Base-by-base conservation (phyloP, 371 early-diverging fungal genomes). In the Zancudomyces culisetae region DNA sequence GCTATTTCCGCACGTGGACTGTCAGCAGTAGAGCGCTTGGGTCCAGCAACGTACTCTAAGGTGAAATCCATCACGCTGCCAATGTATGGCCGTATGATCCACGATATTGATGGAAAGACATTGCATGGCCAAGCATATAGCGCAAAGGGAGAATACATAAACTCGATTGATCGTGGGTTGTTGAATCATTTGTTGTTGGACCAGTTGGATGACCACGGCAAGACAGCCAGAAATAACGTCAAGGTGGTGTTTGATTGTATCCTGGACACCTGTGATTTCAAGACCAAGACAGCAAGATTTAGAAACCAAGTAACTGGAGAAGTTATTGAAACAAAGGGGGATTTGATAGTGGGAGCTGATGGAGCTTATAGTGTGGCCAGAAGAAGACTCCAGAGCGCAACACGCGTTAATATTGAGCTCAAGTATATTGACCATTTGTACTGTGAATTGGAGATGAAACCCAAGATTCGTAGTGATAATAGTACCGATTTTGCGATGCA, bases 51-150 rank as follows among this genome's bases (percentile, higher is more conserved):
- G 15, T 83, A 82, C 23, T 60, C 74, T 18, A 62, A 64, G 2
- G 78, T 90, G 42, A 55, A 87, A 53, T 63, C 73, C 20, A 71
- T 74, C 1, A 77, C 80, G 27, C 76, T 94, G 8, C 97, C 95
- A 1, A 92, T 97, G 94, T 76, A 74, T 39, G 93, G 90, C 0
- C 73, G 95, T 42, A 89, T 92, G 91, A 78, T 97, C 27, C 97
- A 96, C 60, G 66, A 73, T 1, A 57, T 69, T 6, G 69, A 77
- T 26, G 90, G 89, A 1, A 66, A 64, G 20, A 19, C 35, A 2
- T 82, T 79, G 56, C 60, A 71, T 51, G 81, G 81, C 49, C 90
- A 90, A 69, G 70, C 79, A 3, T 96, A 96, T 69, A 87, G 89
- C 45, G 75, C 85, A 35, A 76, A 80, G 64, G 87, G 85, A 49